Evolutionary conservation across 495 filamentous ascomycete species (phyloP), one percentile per base, ranked within the genome.

Genomic region (Penicillium canariense): DNA sequence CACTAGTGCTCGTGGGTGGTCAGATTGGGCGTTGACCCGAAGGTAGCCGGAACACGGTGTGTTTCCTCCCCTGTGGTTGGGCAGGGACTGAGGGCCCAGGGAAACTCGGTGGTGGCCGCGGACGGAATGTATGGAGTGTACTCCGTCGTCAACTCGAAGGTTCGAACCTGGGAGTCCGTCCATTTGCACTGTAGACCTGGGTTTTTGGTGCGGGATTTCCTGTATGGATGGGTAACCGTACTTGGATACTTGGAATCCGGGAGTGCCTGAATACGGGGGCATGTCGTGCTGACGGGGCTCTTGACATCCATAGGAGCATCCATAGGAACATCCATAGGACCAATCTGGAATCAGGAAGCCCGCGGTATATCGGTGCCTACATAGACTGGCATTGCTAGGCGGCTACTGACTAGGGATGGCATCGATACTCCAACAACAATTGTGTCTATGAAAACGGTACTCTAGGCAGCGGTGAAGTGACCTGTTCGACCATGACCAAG

Each of bases 21-120:
- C n/a, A n/a, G 20, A 18, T 53, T 55, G 55, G 59, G 55, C 59
- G 26, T 53, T 55, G 55, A 55, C 51, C 59, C 59, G 59, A 58
- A 44, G 23, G 42, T 59, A 62, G 48, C 60, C 60, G 31, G 40
- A 54, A 18, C 46, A 39, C 27, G 44, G 44, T 28, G n/a, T 36
- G 5, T 49, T 20, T 17, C 17, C 30, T 15, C 45, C 34, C 45
- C 45, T 22, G 27, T 34, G 45, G 45, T 32, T 32, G 45, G 45
- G 45, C 45, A 25, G 27, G 27, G 45, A 35, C n/a, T 6, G 45
- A 20, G 25, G 26, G 12, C 9, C 22, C 11, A 11, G 23, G 26
- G 23, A 28, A 32, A 32, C 12, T 6, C 6, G 30, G 6, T 6
- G 12, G 12, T 6, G 6, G 30, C 6, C 12, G 30, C 30, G 12